These are phyloP conservation scores for Lepiota venenata DNA, from an alignment of 768 basidiomycete species.

Conservation along the genomic window DNA sequence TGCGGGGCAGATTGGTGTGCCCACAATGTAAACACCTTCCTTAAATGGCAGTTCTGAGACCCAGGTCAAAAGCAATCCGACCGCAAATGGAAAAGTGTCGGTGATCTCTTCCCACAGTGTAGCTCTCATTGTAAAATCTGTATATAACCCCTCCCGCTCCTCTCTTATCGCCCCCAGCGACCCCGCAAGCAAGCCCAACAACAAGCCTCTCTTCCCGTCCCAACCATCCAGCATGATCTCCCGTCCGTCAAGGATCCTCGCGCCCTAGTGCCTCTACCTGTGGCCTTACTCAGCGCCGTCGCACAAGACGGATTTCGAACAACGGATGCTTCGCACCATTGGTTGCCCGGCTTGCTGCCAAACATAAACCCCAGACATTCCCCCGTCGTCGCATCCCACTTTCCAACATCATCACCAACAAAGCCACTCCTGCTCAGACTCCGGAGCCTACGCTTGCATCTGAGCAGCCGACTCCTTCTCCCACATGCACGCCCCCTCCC, in stretches of 20 bases:
- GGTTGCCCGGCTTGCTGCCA: slow-evolving; percentile 7
- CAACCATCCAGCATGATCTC: not conserved
- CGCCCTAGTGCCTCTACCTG: not conserved
- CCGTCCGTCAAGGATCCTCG: slow-evolving; percentile 3
- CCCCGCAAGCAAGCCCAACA: not conserved
- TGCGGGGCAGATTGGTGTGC: slow-evolving; percentile 5
- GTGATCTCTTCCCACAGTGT: slow-evolving; percentile 7
- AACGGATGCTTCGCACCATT: slow-evolving; percentile 1
- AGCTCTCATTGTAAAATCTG: not conserved
- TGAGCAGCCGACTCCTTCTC: not conserved
- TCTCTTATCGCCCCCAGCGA: not conserved
- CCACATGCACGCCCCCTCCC: not conserved
- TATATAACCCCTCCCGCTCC: not conserved
- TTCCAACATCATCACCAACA: slow-evolving; percentile 3
- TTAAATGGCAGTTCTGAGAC: not conserved
- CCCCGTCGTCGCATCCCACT: slow-evolving; percentile 3
- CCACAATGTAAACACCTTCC: slow-evolving; percentile 8
- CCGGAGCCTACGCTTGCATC: not conserved
- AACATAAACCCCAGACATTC: slow-evolving; percentile 1
- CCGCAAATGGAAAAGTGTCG: not conserved
- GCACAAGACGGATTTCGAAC: slow-evolving; percentile 2
- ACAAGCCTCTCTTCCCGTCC: no score
- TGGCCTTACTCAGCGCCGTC: not conserved
- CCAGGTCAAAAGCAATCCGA: slow-evolving; percentile 5
- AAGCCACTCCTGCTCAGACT: not conserved